Evolutionary conservation across 1,284 basidiomycete genomes (phyloP).

Genomic region (Moesziomyces antarcticus): DNA sequence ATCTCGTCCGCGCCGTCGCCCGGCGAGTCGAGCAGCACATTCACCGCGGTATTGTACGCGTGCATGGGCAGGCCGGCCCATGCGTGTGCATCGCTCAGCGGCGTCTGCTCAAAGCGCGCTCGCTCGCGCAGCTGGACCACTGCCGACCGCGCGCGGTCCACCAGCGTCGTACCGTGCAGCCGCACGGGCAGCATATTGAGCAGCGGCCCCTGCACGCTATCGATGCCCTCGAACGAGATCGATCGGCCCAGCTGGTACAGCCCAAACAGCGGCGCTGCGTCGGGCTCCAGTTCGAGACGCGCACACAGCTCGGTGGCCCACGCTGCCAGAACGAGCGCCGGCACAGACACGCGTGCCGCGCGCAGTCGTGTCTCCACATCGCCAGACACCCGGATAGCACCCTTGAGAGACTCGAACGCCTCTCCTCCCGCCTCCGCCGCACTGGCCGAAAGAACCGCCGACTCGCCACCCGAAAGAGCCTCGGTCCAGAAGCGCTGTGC

Average conservation of each 20-base stretch:
- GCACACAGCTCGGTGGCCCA: slow-evolving; percentile 45
- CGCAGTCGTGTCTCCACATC: slow-evolving; percentile 21
- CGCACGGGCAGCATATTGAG: slow-evolving; percentile 54
- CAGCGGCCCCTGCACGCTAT: slow-evolving; percentile 44
- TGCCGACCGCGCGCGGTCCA: slow-evolving; percentile 14
- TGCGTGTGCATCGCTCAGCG: slow-evolving; percentile 31
- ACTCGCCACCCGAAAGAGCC: slow-evolving; percentile 3
- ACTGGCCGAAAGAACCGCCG: slow-evolving; percentile 9
- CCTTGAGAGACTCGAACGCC: slow-evolving; percentile 17
- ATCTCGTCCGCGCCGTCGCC: background rate
- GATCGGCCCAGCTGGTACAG: slow-evolving; percentile 54
- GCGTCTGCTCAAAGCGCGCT: slow-evolving; percentile 44
- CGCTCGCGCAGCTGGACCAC: slow-evolving; percentile 13
- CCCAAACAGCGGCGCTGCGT: slow-evolving; percentile 37
- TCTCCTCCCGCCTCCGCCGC: background rate
- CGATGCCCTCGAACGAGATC: slow-evolving; percentile 31
- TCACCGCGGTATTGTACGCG: slow-evolving; percentile 48
- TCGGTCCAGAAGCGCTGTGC: slow-evolving; percentile 33
- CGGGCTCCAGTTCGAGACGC: background rate
- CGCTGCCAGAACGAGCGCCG: slow-evolving; percentile 41
- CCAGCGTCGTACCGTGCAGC: slow-evolving; percentile 6
- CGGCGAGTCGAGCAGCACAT: slow-evolving; percentile 25
- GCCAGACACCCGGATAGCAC: slow-evolving; percentile 5
- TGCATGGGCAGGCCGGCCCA: slow-evolving; percentile 19
- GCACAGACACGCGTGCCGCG: slow-evolving; percentile 26